Evolutionary conservation across 257 asterid species (phyloP).

Genomic region (Avicennia marina): DNA sequence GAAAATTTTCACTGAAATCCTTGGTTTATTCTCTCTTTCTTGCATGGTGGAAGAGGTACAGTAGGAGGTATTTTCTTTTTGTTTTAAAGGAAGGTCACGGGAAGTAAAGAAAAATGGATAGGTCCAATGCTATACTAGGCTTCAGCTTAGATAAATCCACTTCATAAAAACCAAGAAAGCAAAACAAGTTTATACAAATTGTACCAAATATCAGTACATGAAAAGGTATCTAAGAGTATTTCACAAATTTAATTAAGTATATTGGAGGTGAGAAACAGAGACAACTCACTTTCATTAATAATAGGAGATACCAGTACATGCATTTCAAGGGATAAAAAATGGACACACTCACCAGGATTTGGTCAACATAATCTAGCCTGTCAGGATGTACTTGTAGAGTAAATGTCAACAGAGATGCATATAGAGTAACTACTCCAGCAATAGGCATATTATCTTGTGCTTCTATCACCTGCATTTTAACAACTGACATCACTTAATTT

Average conservation of each 20-base stretch:
- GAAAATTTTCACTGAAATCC: neutral
- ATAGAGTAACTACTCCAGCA: constrained; percentile 83
- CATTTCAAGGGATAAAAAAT: constrained; percentile 17
- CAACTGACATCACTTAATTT: constrained; percentile 13
- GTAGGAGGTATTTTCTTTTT: neutral
- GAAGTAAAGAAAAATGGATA: constrained; percentile 2
- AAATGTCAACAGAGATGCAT: constrained; percentile 89
- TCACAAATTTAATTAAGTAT: neutral
- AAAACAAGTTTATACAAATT: neutral
- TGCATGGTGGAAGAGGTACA: neutral
- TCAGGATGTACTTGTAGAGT: constrained; percentile 96
- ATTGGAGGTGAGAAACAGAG: neutral
- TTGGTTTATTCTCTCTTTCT: neutral
- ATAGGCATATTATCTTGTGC: constrained; percentile 88
- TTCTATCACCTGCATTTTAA: constrained; percentile 83
- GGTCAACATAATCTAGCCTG: constrained; percentile 95
- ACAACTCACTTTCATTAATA: neutral
- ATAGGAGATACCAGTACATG: constrained; percentile 1
- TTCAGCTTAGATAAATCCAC: neutral
- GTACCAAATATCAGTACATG: constrained; percentile 1
- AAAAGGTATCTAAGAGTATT: too few relatives aligned
- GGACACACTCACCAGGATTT: constrained; percentile 61
- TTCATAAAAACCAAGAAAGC: constrained; percentile 2
- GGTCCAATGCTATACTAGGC: neutral
- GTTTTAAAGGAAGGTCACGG: too few relatives aligned